A percentile compares a stretch with the other conserved stretches of the same genome.
Evolutionary conservation across 2,329 filamentous ascomycete species (phyloP).

Genomic region (Cercospora berteroae): DNA sequence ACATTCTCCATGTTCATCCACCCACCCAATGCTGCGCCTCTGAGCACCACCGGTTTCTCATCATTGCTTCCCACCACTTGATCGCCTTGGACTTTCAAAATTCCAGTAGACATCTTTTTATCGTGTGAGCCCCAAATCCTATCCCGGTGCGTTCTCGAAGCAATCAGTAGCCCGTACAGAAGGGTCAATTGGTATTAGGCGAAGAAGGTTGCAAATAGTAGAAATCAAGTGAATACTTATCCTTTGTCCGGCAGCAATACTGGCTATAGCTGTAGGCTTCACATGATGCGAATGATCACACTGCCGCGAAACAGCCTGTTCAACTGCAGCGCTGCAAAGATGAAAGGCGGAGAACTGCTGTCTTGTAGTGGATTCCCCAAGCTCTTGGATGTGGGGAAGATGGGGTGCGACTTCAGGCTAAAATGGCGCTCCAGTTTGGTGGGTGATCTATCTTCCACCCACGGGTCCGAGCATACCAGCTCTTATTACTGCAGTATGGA

Average conservation of each 20-base stretch:
- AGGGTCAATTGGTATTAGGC: background rate
- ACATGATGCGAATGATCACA: background rate
- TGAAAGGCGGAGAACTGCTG: background rate
- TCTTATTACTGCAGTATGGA: background rate
- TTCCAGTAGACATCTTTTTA: slow-evolving; percentile 12
- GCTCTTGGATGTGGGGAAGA: background rate
- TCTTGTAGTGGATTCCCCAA: slow-evolving; percentile 4
- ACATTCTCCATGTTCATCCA: slow-evolving; percentile 43
- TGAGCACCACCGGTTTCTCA: slow-evolving; percentile 49
- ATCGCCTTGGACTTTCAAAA: slow-evolving; percentile 40
- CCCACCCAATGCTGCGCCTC: slow-evolving; percentile 48
- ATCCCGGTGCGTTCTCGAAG: background rate
- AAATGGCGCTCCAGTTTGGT: background rate
- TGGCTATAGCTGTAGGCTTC: background rate
- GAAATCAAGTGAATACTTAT: background rate
- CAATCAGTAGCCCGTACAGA: background rate
- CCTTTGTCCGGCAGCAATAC: background rate
- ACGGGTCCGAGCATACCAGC: background rate
- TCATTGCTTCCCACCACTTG: slow-evolving; percentile 47
- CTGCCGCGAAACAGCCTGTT: slow-evolving; percentile 4
- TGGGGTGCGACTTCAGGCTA: slow-evolving; percentile 3
- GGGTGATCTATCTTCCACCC: background rate
- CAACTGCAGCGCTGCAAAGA: background rate
- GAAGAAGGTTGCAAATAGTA: background rate
- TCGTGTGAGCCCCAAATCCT: background rate